Evolutionary conservation across 2,329 filamentous ascomycete genomes (phyloP).

Genomic region (Cladophialophora immunda): DNA sequence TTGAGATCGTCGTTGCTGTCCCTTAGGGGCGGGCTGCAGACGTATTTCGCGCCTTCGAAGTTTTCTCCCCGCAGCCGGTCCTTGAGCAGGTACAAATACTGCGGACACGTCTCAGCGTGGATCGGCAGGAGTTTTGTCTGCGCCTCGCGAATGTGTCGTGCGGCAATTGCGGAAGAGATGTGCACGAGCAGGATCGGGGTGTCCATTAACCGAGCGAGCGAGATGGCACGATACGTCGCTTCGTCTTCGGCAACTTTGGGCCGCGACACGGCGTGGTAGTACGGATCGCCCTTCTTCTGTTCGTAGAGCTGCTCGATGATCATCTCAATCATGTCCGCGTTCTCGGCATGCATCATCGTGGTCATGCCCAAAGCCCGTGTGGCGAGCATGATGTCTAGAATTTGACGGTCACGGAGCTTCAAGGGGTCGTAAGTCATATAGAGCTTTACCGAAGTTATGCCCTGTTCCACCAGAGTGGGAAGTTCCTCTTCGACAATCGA

Average conservation of each 20-base stretch:
- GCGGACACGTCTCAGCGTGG: conserved; percentile 66
- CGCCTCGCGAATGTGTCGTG: conserved; percentile 58
- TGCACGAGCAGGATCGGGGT: conserved; percentile 64
- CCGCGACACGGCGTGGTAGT: conserved; percentile 52
- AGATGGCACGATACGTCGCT: conserved; percentile 59
- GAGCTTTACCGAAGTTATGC: conserved; percentile 56
- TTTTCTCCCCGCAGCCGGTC: conserved; percentile 48
- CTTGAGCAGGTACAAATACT: conserved; percentile 64
- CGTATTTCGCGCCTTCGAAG: conserved; percentile 60
- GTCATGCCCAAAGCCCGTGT: conserved; percentile 53
- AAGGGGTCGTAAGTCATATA: conserved; percentile 58
- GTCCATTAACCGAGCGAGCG: conserved; percentile 58
- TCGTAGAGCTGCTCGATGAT: conserved; percentile 34
- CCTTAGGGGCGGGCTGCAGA: conserved; percentile 62
- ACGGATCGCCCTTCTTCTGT: conserved; percentile 41
- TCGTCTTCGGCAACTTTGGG: conserved; percentile 54
- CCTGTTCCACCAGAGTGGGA: conserved; percentile 48
- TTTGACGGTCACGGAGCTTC: conserved; percentile 51
- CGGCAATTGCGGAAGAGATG: conserved; percentile 45
- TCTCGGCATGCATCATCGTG: conserved; percentile 59
- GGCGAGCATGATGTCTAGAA: conserved; percentile 53
- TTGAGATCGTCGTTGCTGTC: conserved; percentile 58
- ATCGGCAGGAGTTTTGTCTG: conserved; percentile 61
- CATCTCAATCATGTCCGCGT: conserved; percentile 53
- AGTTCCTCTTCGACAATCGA: conserved; percentile 55